A percentile compares a stretch with the other conserved stretches of the same genome.
phyloP scores from a whole-genome alignment of 148 eudicot species.

The Persicaria tinctoria region DNA sequence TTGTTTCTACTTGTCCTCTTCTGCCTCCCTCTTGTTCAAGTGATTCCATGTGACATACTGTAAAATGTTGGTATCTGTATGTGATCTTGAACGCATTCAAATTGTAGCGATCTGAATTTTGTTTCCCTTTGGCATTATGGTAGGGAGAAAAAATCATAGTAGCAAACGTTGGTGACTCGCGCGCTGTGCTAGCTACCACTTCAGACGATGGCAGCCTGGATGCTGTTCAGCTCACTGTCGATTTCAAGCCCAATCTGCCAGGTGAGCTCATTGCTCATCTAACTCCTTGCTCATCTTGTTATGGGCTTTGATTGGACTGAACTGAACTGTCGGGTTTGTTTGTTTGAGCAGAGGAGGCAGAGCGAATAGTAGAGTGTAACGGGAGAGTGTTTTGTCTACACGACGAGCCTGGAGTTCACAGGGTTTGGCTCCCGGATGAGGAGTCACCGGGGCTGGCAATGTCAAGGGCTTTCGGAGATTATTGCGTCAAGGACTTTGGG shows the following conservation, averaged over 20 bases:
- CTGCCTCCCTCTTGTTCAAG: not conserved
- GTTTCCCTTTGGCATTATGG: slow-evolving; percentile 7
- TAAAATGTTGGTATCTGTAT: not conserved
- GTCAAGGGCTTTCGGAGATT: slow-evolving; percentile 96
- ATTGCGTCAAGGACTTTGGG: slow-evolving; percentile 77
- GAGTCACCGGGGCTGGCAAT: slow-evolving; percentile 90
- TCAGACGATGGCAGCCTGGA: slow-evolving; percentile 61
- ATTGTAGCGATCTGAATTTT: not conserved
- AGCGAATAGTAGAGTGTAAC: slow-evolving; percentile 65
- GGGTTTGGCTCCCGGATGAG: slow-evolving; percentile 78
- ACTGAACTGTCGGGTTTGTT: not conserved
- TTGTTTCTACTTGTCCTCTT: not conserved
- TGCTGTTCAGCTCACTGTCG: slow-evolving; percentile 75
- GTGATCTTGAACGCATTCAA: not conserved
- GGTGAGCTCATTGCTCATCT: slow-evolving; percentile 44
- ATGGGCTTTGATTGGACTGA: no score
- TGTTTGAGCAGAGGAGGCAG: slow-evolving; percentile 64
- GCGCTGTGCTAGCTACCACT: slow-evolving; percentile 83
- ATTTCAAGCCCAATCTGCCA: slow-evolving; percentile 88
- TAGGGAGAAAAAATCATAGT: slow-evolving; percentile 67
- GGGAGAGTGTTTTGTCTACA: slow-evolving; percentile 76
- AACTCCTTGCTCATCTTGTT: not conserved
- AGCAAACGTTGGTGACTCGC: slow-evolving; percentile 90
- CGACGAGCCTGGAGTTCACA: slow-evolving; percentile 85
- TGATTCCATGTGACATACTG: not conserved